Evolutionary conservation across 257 asterid genomes (phyloP), one percentile per base, ranked within the genome.

Genomic region (Galeopsis tetrahit): DNA sequence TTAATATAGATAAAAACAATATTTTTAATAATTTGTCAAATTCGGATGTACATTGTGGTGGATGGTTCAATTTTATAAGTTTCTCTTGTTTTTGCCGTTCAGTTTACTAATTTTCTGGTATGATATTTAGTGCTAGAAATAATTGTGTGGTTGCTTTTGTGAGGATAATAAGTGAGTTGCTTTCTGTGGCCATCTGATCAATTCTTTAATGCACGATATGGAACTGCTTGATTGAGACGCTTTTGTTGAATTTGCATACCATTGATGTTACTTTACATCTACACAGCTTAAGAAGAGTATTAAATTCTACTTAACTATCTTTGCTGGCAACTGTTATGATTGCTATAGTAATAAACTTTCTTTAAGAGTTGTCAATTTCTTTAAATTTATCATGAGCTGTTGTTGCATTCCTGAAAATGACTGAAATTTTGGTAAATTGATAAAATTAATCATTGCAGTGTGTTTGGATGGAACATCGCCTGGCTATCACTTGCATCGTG

Each of bases 381-480:
- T 33, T 7, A 35, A 33, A 34, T 36, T 66, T 33, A 48, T 36
- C 31, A 3, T 57, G 6, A 59, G 28, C 17, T 34, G 65, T 17
- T 52, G 10, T 4, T 46, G 14, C 52, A 33, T 59, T 28, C 40
- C 21, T 49, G 21, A 62, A 68, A 35, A 38, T 61, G 34, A 58
- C 17, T 62, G 11, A 55, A 63, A 56, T 43, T 49, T 53, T 3
- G 7, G 10, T 56, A 51, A 28, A 65, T 48, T 11, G 21, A 48
- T 48, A 53, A 52, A 40, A 21, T 39, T 42, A 57, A 70, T 15
- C 38, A 73, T 64, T 76, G 70, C 91, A 95, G 99, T 92, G 28
- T 95, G 99, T 77, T 79, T 95, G 85, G 99, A 95, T 68, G 99
- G 99, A 74, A 82, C 98, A 17, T 21, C 79, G 74, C 98, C 98